These are phyloP conservation scores for Austroboletus niveus DNA, from an alignment of 1,284 basidiomycete species.

Conservation along the genomic window DNA sequence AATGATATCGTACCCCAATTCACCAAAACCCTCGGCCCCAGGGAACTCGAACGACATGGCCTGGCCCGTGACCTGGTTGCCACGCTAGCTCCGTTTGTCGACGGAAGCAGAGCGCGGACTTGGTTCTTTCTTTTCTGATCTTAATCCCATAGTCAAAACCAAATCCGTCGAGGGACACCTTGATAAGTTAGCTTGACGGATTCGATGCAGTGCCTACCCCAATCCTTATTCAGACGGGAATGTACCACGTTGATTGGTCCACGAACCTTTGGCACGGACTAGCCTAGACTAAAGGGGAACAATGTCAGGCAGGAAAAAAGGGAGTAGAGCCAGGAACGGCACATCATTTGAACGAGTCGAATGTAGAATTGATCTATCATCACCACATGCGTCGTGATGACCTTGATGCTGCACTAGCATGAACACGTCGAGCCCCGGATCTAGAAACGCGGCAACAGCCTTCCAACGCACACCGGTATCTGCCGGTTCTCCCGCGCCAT, in stretches of 20 bases:
- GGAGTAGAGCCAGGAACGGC: background rate
- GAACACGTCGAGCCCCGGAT: constrained; percentile 2
- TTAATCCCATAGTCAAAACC: constrained; percentile 26
- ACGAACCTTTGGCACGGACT: constrained; percentile 12
- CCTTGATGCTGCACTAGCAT: background rate
- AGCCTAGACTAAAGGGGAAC: constrained; percentile 7
- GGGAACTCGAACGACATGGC: constrained; percentile 10
- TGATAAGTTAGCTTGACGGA: constrained; percentile 5
- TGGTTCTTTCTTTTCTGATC: constrained; percentile 6
- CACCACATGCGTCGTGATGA: background rate
- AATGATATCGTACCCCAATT: constrained; percentile 13
- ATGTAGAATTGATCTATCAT: background rate
- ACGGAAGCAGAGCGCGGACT: constrained; percentile 10
- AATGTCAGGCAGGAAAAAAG: background rate
- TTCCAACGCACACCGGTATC: constrained; percentile 14
- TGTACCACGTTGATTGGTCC: constrained; percentile 12
- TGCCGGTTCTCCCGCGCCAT: constrained; percentile 16
- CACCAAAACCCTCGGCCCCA: constrained; percentile 28
- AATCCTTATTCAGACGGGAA: constrained; percentile 6
- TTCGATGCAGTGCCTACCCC: constrained; percentile 4
- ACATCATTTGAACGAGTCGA: background rate
- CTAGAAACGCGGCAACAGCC: constrained; percentile 4
- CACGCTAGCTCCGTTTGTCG: constrained; percentile 24
- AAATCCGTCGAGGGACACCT: constrained; percentile 18
- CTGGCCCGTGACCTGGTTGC: constrained; percentile 21